A percentile compares a stretch with the other conserved stretches of the same genome.
Evolutionary conservation across 75 land plant genomes (phyloP).

Genomic region (Selaginella tamariscina): DNA sequence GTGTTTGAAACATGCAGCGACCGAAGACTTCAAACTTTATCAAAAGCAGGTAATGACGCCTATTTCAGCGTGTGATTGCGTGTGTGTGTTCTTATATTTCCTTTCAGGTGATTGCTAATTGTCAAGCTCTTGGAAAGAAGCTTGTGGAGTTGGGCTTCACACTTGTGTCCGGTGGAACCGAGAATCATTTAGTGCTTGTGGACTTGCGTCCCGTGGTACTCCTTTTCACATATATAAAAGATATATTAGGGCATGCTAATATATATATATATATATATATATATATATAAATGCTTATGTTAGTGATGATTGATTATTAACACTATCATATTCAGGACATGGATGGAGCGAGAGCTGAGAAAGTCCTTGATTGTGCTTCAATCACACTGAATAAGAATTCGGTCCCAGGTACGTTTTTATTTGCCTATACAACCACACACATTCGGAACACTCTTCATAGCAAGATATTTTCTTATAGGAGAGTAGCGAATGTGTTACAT

Average conservation of each 20-base stretch:
- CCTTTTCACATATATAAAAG: too few species aligned
- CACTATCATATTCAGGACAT: conserved; percentile 36
- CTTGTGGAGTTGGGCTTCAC: conserved; percentile 59
- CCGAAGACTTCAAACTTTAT: conserved; percentile 60
- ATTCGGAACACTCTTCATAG: too few species aligned
- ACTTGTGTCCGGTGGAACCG: conserved; percentile 87
- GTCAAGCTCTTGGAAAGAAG: conserved; percentile 62
- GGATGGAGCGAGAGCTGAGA: conserved; percentile 90
- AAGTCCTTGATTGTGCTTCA: conserved; percentile 69
- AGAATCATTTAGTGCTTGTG: conserved; percentile 83
- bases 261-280: too few species aligned
- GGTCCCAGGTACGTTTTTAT: conserved; percentile 47
- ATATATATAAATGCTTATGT: not conserved
- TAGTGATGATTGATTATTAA: not conserved
- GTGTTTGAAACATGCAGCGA: conserved; percentile 60
- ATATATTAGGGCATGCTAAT: too few species aligned
- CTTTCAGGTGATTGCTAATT: conserved; percentile 61
- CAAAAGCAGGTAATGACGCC: conserved; percentile 52
- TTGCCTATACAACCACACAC: too few species aligned
- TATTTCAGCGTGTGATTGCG: not conserved
- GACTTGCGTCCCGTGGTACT: conserved; percentile 78
- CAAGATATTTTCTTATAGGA: too few species aligned
- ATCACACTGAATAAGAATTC: conserved; percentile 92
- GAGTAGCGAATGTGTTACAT: too few species aligned
- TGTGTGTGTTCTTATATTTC: not conserved